Percentiles rank a stretch among this genome's conserved stretches.
Evolutionary conservation across 2,329 filamentous ascomycete species (phyloP).

Genomic region (Trichoderma cornu-damae): DNA sequence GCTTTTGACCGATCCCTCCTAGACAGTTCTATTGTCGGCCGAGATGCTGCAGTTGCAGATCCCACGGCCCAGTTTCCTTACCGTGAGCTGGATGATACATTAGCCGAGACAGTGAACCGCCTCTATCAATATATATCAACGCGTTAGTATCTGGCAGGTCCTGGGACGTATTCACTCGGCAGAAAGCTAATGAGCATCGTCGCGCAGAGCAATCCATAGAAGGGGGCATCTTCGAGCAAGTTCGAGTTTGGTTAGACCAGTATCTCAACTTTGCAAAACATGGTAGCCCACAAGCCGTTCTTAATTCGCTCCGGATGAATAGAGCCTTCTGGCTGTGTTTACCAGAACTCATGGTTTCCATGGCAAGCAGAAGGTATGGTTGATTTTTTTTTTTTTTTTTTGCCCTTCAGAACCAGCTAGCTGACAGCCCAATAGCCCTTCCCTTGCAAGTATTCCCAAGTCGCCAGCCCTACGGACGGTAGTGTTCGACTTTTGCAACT

Average conservation of each 20-base stretch:
- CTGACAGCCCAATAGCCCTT: conserved; percentile 24
- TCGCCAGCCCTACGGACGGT: conserved; percentile 29
- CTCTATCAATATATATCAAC: conserved; percentile 35
- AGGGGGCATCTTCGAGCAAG: conserved; percentile 39
- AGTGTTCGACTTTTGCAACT: conserved; percentile 33
- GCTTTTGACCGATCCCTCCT: conserved; percentile 32
- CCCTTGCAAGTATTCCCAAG: conserved; percentile 24
- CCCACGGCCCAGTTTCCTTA: conserved; percentile 46
- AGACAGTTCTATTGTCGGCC: conserved; percentile 25
- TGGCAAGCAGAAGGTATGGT: conserved; percentile 40
- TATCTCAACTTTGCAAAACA: conserved; percentile 41
- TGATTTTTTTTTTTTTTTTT: conserved; percentile 3
- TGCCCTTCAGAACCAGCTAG: neutral
- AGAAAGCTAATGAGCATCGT: conserved; percentile 18
- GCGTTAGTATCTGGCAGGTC: conserved; percentile 24
- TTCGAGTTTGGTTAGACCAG: conserved; percentile 48
- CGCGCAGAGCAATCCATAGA: conserved; percentile 41
- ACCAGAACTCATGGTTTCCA: conserved; percentile 43
- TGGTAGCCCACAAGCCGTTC: conserved; percentile 32
- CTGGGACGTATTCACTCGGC: neutral
- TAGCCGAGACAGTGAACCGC: conserved; percentile 33
- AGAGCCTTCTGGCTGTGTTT: conserved; percentile 48
- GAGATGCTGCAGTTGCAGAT: conserved; percentile 32
- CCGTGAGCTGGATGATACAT: conserved; percentile 30
- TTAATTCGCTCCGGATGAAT: conserved; percentile 42